Evolutionary conservation across 2,329 filamentous ascomycete genomes (phyloP).

Genomic region (Endoconidiophora laricicola): DNA sequence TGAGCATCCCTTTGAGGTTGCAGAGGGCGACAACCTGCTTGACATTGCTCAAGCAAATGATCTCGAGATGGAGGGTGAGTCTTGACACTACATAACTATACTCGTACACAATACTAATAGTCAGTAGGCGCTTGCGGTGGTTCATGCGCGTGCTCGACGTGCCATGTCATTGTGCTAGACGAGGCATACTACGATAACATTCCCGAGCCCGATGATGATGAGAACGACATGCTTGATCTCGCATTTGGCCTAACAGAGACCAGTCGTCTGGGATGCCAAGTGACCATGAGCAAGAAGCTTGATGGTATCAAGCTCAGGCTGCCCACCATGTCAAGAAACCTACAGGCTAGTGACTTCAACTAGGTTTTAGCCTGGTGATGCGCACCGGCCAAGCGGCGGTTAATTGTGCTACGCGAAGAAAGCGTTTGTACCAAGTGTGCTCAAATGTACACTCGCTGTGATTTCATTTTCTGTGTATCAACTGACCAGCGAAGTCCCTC

Average conservation of each 20-base stretch:
- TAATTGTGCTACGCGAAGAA: too few relatives aligned
- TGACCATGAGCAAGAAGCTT: slow-evolving; percentile 77
- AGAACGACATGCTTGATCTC: slow-evolving; percentile 82
- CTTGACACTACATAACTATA: background rate
- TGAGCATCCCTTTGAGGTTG: slow-evolving; percentile 60
- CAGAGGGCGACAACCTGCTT: slow-evolving; percentile 78
- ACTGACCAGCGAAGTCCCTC: too few relatives aligned
- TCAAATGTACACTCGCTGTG: too few relatives aligned
- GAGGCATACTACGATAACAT: slow-evolving; percentile 62
- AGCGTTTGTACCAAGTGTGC: too few relatives aligned
- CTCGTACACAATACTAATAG: background rate
- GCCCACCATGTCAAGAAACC: slow-evolving; percentile 84
- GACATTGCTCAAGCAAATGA: slow-evolving; percentile 92
- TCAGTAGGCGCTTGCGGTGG: slow-evolving; percentile 65
- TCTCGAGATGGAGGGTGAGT: slow-evolving; percentile 80
- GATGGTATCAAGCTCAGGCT: slow-evolving; percentile 74
- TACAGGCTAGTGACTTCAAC: slow-evolving; percentile 86
- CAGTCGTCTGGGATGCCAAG: slow-evolving; percentile 69
- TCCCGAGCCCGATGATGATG: slow-evolving; percentile 60
- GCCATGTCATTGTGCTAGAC: slow-evolving; percentile 70
- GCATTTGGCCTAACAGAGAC: slow-evolving; percentile 85
- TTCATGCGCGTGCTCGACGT: slow-evolving; percentile 83
- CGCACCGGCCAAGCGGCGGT: too few relatives aligned
- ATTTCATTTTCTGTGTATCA: too few relatives aligned
- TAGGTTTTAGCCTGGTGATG: background rate